phyloP scores from a whole-genome alignment of 495 filamentous ascomycete species.

The Xeromyces bisporus region DNA sequence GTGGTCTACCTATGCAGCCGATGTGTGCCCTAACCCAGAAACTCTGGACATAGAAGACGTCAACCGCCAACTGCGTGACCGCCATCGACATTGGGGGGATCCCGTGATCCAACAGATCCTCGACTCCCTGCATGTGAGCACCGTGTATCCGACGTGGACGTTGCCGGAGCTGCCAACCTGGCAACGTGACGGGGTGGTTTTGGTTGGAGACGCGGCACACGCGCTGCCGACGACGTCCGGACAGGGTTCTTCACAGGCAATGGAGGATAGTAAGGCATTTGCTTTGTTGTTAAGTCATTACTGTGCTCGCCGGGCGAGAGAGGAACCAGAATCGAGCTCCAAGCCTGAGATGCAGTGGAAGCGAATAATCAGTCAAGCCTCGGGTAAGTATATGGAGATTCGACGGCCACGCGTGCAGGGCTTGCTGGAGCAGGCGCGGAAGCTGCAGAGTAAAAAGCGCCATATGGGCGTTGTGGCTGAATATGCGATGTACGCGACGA shows the following conservation, averaged over 20 bases:
- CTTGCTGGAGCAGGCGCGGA: slow-evolving; percentile 14
- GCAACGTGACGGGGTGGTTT: slow-evolving; percentile 23
- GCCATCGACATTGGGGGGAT: slow-evolving; percentile 32
- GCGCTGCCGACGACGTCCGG: slow-evolving; percentile 30
- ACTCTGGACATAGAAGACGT: slow-evolving; percentile 24
- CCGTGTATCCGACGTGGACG: slow-evolving; percentile 38
- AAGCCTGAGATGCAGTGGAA: slow-evolving; percentile 1
- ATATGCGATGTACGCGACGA: slow-evolving; percentile 17
- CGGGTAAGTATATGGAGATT: slow-evolving; percentile 13
- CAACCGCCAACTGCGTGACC: slow-evolving; percentile 21
- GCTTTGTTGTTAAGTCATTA: slow-evolving; percentile 18
- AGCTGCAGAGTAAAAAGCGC: slow-evolving; percentile 15
- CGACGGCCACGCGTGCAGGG: slow-evolving; percentile 14
- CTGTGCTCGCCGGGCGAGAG: slow-evolving; percentile 5
- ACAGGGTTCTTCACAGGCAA: slow-evolving; percentile 30
- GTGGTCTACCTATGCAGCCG: slow-evolving; percentile 33
- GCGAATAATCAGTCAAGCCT: slow-evolving; percentile 9
- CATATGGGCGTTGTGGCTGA: slow-evolving; percentile 17
- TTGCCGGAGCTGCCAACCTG: slow-evolving; percentile 31
- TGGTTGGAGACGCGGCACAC: slow-evolving; percentile 30
- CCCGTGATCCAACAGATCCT: slow-evolving; percentile 33
- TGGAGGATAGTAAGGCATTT: slow-evolving; percentile 29
- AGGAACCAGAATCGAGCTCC: background rate
- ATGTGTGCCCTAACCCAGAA: slow-evolving; percentile 18
- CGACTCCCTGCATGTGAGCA: slow-evolving; percentile 19